Conservation (phyloP, 352 stramenopile genomes). For the Globisporangium recalcitrans region DNA sequence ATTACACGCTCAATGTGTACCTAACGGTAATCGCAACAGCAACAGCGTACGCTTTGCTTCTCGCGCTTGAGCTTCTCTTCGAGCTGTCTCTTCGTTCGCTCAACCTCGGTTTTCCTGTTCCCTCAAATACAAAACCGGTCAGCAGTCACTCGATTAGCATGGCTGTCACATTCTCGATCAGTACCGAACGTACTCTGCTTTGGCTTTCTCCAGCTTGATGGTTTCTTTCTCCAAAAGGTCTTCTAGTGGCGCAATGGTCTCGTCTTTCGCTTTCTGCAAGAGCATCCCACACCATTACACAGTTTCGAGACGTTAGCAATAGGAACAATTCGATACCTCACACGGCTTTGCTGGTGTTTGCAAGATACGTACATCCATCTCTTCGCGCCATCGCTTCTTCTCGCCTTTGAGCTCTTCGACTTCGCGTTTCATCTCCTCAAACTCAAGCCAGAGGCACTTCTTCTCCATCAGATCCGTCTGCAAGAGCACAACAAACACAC, state of each 20-base stretch:
- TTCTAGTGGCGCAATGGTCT: conserved; percentile 59
- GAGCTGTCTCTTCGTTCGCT: conserved; percentile 43
- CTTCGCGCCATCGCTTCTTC: conserved; percentile 62
- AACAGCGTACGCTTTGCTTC: conserved; percentile 35
- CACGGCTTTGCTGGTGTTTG: neutral
- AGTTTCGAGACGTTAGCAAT: neutral
- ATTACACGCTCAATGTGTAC: neutral
- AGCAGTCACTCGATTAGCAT: neutral
- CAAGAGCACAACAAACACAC: neutral
- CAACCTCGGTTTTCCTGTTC: conserved; percentile 44
- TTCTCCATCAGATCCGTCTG: conserved; percentile 84
- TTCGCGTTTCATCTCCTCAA: conserved; percentile 66
- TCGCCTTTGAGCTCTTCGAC: conserved; percentile 63
- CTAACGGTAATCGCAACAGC: neutral
- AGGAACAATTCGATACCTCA: neutral
- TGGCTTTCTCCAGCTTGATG: conserved; percentile 54
- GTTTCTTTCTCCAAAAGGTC: conserved; percentile 64
- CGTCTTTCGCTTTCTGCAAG: conserved; percentile 52
- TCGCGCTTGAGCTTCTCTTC: conserved; percentile 65
- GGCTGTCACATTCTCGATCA: neutral
- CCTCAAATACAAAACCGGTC: neutral
- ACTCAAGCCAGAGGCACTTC: conserved; percentile 83
- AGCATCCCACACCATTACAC: neutral
- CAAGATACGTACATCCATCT: conserved; percentile 45
- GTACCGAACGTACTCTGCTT: conserved; percentile 38